Evolutionary conservation across 1,139 yeast genomes (phyloP), one percentile per base, ranked within the genome.

Genomic region (Kodamaea anthophila): DNA sequence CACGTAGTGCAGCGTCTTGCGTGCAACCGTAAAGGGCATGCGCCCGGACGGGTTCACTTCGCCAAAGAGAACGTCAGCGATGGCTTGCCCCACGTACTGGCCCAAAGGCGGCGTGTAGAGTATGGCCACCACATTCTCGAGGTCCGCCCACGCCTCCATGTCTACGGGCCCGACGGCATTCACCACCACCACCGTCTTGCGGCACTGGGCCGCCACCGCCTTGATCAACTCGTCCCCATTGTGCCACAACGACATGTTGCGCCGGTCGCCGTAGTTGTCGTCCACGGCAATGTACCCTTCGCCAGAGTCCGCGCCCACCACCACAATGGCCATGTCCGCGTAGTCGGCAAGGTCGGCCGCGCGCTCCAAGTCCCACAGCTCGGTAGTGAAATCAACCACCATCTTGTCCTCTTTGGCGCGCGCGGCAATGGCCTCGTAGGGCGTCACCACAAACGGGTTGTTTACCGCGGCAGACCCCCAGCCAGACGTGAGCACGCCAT

Each of bases 11-110:
- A 58, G 68, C 27, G 57, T 60, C 40, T 72, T 69, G 45, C 62
- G 67, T 9, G 83, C 81, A 42, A 77, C 65, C 2, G 83, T 75
- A 42, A 75, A 76, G 1, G 84, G 82, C 27, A 77, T 57, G 40
- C 70, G 66, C 3, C 83, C 84, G 13, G 78, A 70, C 5, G 83
- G 83, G 40, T 72, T 72, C 13, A 56, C 60, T 23, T 70, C 77
- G 2, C 84, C 84, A 52, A 74, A 77, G 9, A 64, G 40, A 0
- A 64, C 61, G 30, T 64, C 69, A 2, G 67, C 59, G 15, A 64
- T 43, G 1, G 68, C 67, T 31, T 57, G 51, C 2, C 70, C 70
- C 18, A 55, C 58, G 38, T 57, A 73, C 45, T 77, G 79, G 14
- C 83, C 83, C 31, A 71, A 60, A 4, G 81, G 79, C 9, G 77